These are phyloP conservation scores for Coemansia brasiliensis DNA, from an alignment of 192 early-diverging fungal species.

Conservation along the genomic window DNA sequence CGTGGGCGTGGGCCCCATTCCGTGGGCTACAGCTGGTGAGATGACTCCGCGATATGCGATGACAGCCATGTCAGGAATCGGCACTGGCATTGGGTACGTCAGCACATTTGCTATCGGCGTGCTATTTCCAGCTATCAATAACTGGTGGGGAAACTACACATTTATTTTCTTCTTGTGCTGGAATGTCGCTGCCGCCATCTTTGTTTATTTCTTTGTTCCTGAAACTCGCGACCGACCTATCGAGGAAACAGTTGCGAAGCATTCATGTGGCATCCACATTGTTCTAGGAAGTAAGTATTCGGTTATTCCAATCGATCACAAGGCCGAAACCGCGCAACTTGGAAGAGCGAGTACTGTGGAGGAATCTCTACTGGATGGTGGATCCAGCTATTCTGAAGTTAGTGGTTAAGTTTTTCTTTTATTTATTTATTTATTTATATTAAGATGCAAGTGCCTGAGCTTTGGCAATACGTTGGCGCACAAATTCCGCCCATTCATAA, in stretches of 20 bases:
- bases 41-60: slow-evolving; percentile 74
- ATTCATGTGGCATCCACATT: slow-evolving; percentile 48
- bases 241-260: slow-evolving; percentile 59
- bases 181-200: slow-evolving; percentile 62
- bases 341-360: background rate
- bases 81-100: slow-evolving; percentile 74
- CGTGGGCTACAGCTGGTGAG: slow-evolving; percentile 81
- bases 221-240: slow-evolving; percentile 78
- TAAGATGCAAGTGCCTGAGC: slow-evolving; percentile 25
- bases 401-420: background rate
- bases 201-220: slow-evolving; percentile 68
- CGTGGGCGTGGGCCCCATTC: slow-evolving; percentile 77
- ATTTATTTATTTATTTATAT: background rate
- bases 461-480: slow-evolving; percentile 33
- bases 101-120: slow-evolving; percentile 62
- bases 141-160: slow-evolving; percentile 54
- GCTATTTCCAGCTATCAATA: slow-evolving; percentile 58
- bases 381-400: background rate
- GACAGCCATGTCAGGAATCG: slow-evolving; percentile 66
- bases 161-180: slow-evolving; percentile 70
- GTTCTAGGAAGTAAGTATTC: slow-evolving; percentile 46
- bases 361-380: background rate
- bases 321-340: slow-evolving; percentile 3
- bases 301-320: slow-evolving; percentile 23
- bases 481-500: slow-evolving; percentile 55